phyloP scores from a whole-genome alignment of 257 asterid species.

The Solanum pimpinellifolium region DNA sequence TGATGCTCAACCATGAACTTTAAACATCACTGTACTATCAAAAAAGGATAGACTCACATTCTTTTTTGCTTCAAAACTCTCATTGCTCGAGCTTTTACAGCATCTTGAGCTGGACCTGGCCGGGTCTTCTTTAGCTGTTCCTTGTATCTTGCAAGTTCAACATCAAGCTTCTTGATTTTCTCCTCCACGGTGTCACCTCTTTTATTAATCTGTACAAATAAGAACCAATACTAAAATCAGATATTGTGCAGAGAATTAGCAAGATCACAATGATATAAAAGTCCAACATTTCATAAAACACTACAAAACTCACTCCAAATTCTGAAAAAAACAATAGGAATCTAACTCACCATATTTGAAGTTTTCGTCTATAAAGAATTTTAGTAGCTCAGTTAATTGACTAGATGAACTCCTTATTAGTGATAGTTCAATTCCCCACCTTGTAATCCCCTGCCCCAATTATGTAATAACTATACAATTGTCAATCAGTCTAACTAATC shows the following conservation, averaged over 20 bases:
- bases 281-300: not conserved
- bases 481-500: not conserved
- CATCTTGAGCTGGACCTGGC: conserved; percentile 98
- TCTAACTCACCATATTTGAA: not conserved
- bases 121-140: conserved; percentile 92
- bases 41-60: conserved; percentile 40
- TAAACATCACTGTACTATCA: not conserved
- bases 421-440: not conserved
- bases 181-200: conserved; percentile 91
- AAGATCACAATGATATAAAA: not conserved
- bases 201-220: conserved; percentile 51
- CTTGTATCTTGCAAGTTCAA: conserved; percentile 59
- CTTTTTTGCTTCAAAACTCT: conserved; percentile 90
- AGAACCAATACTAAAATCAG: not conserved
- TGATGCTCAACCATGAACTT: not conserved
- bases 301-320: not conserved
- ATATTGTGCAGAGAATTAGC: not conserved
- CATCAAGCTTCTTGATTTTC: conserved; percentile 77
- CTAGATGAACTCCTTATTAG: not conserved
- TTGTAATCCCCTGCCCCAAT: not conserved
- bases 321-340: not conserved
- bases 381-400: not conserved
- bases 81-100: conserved; percentile 96
- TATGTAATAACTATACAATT: not conserved
- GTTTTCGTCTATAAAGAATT: not conserved